phyloP scores from a whole-genome alignment of 805 yeast genomes.

The Scheffersomyces coipomensis region DNA sequence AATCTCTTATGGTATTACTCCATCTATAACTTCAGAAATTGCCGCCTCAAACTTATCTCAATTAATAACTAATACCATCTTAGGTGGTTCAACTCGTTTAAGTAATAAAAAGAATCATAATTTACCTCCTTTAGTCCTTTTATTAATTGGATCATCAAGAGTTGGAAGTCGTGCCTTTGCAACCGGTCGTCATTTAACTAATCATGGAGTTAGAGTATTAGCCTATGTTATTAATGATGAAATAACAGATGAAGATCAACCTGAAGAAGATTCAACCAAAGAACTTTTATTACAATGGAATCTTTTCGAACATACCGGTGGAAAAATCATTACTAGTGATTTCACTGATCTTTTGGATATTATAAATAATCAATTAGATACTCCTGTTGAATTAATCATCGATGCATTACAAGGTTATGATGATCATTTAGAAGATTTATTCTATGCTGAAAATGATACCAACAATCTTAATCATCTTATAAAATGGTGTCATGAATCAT shows the following conservation, averaged over 20 bases:
- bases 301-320: slow-evolving; percentile 62
- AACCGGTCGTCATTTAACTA: slow-evolving; percentile 73
- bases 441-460: slow-evolving; percentile 36
- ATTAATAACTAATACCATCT: slow-evolving; percentile 50
- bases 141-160: slow-evolving; percentile 70
- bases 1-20: slow-evolving; percentile 49
- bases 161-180: slow-evolving; percentile 77
- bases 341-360: slow-evolving; percentile 33
- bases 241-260: slow-evolving; percentile 36
- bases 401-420: slow-evolving; percentile 89
- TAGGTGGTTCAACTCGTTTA: slow-evolving; percentile 70
- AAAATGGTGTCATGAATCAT: slow-evolving; percentile 62
- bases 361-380: slow-evolving; percentile 48
- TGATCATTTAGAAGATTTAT: slow-evolving; percentile 60
- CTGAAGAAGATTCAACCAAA: slow-evolving; percentile 35
- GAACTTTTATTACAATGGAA: slow-evolving; percentile 51
- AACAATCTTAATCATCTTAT: slow-evolving; percentile 45
- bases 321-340: slow-evolving; percentile 49
- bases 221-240: slow-evolving; percentile 42
- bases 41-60: slow-evolving; percentile 66
- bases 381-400: slow-evolving; percentile 75
- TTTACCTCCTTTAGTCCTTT: slow-evolving; percentile 71
- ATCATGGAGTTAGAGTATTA: slow-evolving; percentile 70
- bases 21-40: slow-evolving; percentile 55
- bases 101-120: slow-evolving; percentile 64